Conservation (phyloP, 768 basidiomycete genomes). For the Pisolithus orientalis region DNA sequence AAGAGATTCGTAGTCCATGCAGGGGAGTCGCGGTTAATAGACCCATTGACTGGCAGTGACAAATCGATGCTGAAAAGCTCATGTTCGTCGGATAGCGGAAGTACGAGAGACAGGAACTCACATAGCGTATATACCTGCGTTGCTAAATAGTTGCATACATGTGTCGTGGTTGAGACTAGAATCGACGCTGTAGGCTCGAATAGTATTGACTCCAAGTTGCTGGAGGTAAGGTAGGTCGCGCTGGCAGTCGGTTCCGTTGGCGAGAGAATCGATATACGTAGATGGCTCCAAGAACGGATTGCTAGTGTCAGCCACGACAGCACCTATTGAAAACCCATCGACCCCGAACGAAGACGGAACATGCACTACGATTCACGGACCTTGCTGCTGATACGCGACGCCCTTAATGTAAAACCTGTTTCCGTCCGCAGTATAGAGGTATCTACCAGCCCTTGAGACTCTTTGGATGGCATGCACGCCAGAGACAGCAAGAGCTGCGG, state of each 20-base stretch:
- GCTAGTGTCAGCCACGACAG: conserved; percentile 36
- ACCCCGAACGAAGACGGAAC: background rate
- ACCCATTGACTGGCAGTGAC: conserved; percentile 79
- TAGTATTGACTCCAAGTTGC: conserved; percentile 70
- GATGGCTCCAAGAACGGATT: conserved; percentile 68
- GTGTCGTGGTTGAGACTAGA: conserved; percentile 76
- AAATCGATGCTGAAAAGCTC: conserved; percentile 65
- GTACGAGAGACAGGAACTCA: conserved; percentile 31
- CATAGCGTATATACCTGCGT: conserved; percentile 87
- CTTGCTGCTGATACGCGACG: conserved; percentile 79
- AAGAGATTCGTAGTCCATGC: conserved; percentile 80
- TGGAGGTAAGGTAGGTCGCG: conserved; percentile 78
- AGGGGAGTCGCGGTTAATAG: conserved; percentile 66
- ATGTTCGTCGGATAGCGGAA: conserved; percentile 1
- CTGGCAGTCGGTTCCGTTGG: conserved; percentile 57
- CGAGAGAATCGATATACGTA: conserved; percentile 75
- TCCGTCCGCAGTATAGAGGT: conserved; percentile 73
- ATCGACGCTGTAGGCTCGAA: conserved; percentile 86
- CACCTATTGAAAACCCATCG: conserved; percentile 22
- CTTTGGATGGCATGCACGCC: conserved; percentile 60
- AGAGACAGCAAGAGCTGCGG: conserved; percentile 37
- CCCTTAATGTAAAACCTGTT: conserved; percentile 86
- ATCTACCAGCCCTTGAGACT: conserved; percentile 67
- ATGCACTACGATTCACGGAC: conserved; percentile 27
- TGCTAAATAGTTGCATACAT: conserved; percentile 75